Evolutionary conservation across 495 filamentous ascomycete species (phyloP).

Genomic region (Podospora appendiculata): DNA sequence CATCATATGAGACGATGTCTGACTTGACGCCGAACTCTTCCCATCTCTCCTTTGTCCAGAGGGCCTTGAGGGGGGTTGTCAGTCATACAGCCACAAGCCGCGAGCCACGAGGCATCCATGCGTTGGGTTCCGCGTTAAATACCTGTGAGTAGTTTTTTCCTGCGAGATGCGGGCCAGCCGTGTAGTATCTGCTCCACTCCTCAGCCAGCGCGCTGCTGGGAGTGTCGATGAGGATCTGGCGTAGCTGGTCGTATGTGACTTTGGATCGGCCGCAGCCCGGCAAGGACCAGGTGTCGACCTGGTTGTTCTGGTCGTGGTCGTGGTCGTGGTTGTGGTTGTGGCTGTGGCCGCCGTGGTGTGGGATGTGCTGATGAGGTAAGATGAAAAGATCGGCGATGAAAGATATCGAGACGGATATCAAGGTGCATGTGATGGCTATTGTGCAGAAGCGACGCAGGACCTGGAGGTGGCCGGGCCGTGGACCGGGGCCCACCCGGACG

Average conservation of each 20-base stretch:
- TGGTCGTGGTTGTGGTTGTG: slow-evolving; percentile 34
- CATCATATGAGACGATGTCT: slow-evolving; percentile 72
- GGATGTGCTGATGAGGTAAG: slow-evolving; percentile 29
- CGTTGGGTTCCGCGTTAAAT: no score
- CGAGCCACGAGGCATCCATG: no score
- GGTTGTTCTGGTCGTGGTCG: slow-evolving; percentile 29
- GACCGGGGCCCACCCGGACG: slow-evolving; percentile 43
- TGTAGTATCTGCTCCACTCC: slow-evolving; percentile 91
- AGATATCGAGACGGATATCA: slow-evolving; percentile 52
- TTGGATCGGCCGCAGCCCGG: slow-evolving; percentile 27
- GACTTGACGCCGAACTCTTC: slow-evolving; percentile 70
- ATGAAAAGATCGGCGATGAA: slow-evolving; percentile 50
- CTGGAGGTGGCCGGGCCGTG: slow-evolving; percentile 60
- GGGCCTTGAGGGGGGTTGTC: slow-evolving; percentile 47
- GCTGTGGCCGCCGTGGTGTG: slow-evolving; percentile 5
- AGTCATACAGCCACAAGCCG: not conserved
- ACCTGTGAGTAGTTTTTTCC: slow-evolving; percentile 72
- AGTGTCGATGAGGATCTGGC: slow-evolving; percentile 60
- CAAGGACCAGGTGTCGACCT: slow-evolving; percentile 26
- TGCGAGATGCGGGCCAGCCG: slow-evolving; percentile 76
- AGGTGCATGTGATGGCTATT: slow-evolving; percentile 44
- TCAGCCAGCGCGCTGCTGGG: slow-evolving; percentile 59
- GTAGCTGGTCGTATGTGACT: slow-evolving; percentile 57
- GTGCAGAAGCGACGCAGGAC: slow-evolving; percentile 66
- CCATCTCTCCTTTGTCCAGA: slow-evolving; percentile 85